A percentile compares a stretch with the other conserved stretches of the same genome.
phyloP scores from a whole-genome alignment of 1,284 basidiomycete genomes.

The Ganoderma lingzhi region DNA sequence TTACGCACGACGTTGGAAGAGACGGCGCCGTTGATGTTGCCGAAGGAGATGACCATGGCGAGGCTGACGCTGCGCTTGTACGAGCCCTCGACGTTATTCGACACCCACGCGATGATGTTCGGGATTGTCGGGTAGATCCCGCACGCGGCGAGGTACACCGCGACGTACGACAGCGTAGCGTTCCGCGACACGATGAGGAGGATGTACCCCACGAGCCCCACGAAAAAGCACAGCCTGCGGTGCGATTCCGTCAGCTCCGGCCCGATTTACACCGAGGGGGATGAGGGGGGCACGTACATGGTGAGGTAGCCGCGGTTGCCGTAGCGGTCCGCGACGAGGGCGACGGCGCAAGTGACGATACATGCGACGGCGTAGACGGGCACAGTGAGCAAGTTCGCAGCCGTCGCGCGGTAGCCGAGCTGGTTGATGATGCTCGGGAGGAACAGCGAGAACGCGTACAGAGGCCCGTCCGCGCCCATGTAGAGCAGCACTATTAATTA shows the following conservation, averaged over 20 bases:
- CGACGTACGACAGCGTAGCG: constrained; percentile 73
- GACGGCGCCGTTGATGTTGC: constrained; percentile 56
- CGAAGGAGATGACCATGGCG: constrained; percentile 51
- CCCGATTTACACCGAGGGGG: background rate
- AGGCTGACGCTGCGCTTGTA: constrained; percentile 55
- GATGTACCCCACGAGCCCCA: constrained; percentile 65
- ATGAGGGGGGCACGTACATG: constrained; percentile 52
- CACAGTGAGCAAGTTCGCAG: constrained; percentile 77
- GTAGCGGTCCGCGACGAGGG: constrained; percentile 66
- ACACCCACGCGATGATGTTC: constrained; percentile 77
- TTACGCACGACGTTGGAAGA: constrained; percentile 53
- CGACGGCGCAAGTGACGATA: constrained; percentile 68
- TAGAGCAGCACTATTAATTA: constrained; percentile 59
- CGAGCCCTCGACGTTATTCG: constrained; percentile 73
- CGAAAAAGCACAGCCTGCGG: constrained; percentile 45
- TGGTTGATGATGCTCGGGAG: constrained; percentile 76
- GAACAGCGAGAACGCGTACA: constrained; percentile 80
- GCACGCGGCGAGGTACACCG: constrained; percentile 74
- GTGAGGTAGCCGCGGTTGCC: constrained; percentile 69
- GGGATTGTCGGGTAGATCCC: constrained; percentile 79
- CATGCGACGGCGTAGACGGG: constrained; percentile 76
- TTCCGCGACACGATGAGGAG: constrained; percentile 70
- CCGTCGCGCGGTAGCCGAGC: constrained; percentile 71
- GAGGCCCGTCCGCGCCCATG: constrained; percentile 63
- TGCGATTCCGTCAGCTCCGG: constrained; percentile 36